Base-by-base conservation (phyloP, 2,329 filamentous ascomycete genomes). In the Aspergillus terreus region DNA sequence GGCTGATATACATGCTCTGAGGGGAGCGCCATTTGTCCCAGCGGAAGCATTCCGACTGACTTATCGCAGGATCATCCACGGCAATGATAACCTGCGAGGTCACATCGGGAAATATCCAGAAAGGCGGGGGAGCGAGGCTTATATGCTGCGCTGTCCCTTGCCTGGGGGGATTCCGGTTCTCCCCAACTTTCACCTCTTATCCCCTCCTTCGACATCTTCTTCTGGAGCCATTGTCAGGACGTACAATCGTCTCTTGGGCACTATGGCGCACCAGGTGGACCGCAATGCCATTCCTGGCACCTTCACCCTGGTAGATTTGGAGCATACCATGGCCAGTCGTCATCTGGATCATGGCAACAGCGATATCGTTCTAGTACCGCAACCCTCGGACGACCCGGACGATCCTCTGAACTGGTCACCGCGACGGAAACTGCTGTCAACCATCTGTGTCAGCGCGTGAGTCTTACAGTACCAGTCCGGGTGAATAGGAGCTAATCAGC, bases 381-480 rank as follows among this genome's bases (percentile, higher is more conserved):
- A 65, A 2, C 76, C 76, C 0, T 76, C 73, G 1, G 58, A 63
- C 38, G 73, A 78, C 53, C 74, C 73, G 1, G 72, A 78, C 49
- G 76, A 78, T 54, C 75, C 75, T 11, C 59, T 78, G 45, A 77
- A 76, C 44, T 77, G 75, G 75, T 66, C 69, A n/a, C 63, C 57
- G 4, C 57, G 63, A n/a, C 67, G 75, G 38, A 78, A 78, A 53
- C 47, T 70, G 4, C 50, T 76, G 19, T 74, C 74, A 1, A 73
- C 72, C 1, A 62, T 70, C 4, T 75, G 70, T 51, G 71, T 72
- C 46, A 74, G 71, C 56, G 65, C 76, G 55, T 73, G 49, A 56
- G 70, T 63, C 4, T 9, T 30, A 30, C 27, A 30, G 27, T 30
- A 23, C 7, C 14, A 9, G 11, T 30, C 6, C 11, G 36, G 12